These are phyloP conservation scores for Phytopythium oedochilum DNA, from an alignment of 352 stramenopile species.

Conservation along the genomic window DNA sequence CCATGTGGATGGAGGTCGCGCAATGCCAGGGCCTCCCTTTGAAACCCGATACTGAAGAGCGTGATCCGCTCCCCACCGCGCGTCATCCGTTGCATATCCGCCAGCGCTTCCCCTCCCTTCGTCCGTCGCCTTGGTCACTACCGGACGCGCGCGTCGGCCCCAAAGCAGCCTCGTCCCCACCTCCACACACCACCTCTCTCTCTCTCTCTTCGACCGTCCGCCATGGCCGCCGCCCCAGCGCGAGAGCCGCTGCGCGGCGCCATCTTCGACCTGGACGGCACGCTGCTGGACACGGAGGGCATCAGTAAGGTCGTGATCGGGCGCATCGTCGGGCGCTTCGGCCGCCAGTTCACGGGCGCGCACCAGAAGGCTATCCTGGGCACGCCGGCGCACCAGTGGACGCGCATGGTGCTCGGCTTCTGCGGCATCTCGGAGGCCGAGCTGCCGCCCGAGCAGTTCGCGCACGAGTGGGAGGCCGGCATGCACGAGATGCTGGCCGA, in stretches of 20 bases:
- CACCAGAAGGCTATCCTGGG: conserved; percentile 78
- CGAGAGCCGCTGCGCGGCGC: conserved; percentile 30
- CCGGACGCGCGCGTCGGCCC: too few species aligned
- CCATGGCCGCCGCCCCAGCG: background rate
- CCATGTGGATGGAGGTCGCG: too few species aligned
- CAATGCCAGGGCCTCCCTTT: background rate
- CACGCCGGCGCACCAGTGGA: conserved; percentile 63
- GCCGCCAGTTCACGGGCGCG: conserved; percentile 47
- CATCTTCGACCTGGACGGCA: conserved; percentile 85
- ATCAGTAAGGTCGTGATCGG: conserved; percentile 62
- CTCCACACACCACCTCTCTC: background rate
- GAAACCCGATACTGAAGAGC: background rate
- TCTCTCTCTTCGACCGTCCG: background rate
- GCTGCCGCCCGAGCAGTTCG: conserved; percentile 51
- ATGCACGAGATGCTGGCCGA: conserved; percentile 56
- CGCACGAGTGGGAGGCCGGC: conserved; percentile 51
- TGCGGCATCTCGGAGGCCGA: conserved; percentile 20
- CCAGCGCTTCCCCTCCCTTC: too few species aligned
- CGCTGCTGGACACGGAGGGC: conserved; percentile 75
- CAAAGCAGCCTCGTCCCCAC: too few species aligned
- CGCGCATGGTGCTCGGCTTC: conserved; percentile 53
- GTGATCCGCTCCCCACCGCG: background rate
- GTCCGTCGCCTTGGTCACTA: too few species aligned
- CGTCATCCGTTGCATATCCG: background rate
- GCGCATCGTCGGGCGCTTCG: conserved; percentile 43